Conservation (phyloP, 1,284 basidiomycete genomes). For the Ustilago xerochloae region DNA sequence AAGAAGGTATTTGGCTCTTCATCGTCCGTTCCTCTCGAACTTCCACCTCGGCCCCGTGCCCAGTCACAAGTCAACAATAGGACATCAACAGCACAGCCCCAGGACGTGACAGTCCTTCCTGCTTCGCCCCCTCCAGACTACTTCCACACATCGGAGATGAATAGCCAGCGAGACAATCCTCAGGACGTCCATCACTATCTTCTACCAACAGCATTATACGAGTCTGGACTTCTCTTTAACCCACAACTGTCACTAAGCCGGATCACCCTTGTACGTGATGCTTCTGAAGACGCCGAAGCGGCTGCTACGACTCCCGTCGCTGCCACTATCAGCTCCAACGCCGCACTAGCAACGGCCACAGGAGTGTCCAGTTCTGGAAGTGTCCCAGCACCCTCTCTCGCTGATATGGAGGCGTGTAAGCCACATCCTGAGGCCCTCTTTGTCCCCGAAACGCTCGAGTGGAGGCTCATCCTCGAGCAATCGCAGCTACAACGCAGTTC, state of each 20-base stretch:
- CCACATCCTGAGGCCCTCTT: constrained; percentile 49
- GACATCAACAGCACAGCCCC: not conserved
- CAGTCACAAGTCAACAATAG: not conserved
- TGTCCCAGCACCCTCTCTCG: constrained; percentile 6
- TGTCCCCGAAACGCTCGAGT: constrained; percentile 51
- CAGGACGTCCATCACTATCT: constrained; percentile 10
- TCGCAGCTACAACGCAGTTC: constrained; percentile 9
- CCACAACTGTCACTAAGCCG: constrained; percentile 22
- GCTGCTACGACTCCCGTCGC: not conserved
- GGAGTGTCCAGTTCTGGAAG: not conserved
- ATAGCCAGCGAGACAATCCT: not conserved
- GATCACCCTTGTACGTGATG: constrained; percentile 11
- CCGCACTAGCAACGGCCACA: not conserved
- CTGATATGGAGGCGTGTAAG: constrained; percentile 26
- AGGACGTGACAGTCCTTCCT: not conserved
- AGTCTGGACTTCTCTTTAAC: constrained; percentile 45
- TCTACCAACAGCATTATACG: constrained; percentile 34
- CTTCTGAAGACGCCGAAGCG: not conserved
- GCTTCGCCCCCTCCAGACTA: constrained; percentile 22
- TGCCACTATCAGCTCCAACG: not conserved
- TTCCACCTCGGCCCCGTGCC: not conserved
- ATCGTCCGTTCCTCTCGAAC: constrained; percentile 8
- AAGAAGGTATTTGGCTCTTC: constrained; percentile 29
- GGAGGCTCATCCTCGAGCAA: constrained; percentile 40
- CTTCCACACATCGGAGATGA: not conserved